A percentile compares a stretch with the other conserved stretches of the same genome.
phyloP scores from a whole-genome alignment of 441 rosid genomes.

The Gossypium trilobum region DNA sequence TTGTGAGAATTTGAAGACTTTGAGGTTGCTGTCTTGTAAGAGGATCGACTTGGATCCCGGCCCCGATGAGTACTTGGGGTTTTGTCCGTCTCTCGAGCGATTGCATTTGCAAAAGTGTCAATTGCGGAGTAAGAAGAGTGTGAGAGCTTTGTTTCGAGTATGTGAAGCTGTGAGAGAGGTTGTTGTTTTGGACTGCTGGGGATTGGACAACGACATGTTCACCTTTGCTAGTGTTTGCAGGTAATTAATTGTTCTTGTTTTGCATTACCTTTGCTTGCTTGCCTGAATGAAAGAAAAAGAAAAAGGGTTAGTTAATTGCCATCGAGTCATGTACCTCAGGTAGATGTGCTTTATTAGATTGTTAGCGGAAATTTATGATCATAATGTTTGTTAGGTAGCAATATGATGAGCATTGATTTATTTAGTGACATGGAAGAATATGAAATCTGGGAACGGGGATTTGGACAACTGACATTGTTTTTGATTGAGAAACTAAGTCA shows the following conservation, averaged over 20 bases:
- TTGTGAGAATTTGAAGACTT: constrained; percentile 48
- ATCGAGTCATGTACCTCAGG: background rate
- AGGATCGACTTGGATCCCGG: constrained; percentile 49
- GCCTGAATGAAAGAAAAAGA: background rate
- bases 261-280: constrained; percentile 6
- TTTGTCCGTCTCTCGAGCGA: constrained; percentile 49
- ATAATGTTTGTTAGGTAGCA: background rate
- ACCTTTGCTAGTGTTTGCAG: constrained; percentile 44
- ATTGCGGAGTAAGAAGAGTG: constrained; percentile 41
- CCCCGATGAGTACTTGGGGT: constrained; percentile 39
- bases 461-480: background rate
- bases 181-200: constrained; percentile 58
- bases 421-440: background rate
- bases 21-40: constrained; percentile 40
- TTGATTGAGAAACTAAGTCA: background rate
- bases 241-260: constrained; percentile 21
- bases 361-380: background rate
- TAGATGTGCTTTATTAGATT: background rate
- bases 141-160: constrained; percentile 52
- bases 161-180: constrained; percentile 44
- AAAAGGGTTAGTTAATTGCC: background rate
- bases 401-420: background rate
- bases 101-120: constrained; percentile 53
- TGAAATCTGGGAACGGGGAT: background rate
- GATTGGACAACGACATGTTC: constrained; percentile 50